These are phyloP conservation scores for Solanum rostratum DNA, from an alignment of 257 asterid species.

Conservation along the genomic window DNA sequence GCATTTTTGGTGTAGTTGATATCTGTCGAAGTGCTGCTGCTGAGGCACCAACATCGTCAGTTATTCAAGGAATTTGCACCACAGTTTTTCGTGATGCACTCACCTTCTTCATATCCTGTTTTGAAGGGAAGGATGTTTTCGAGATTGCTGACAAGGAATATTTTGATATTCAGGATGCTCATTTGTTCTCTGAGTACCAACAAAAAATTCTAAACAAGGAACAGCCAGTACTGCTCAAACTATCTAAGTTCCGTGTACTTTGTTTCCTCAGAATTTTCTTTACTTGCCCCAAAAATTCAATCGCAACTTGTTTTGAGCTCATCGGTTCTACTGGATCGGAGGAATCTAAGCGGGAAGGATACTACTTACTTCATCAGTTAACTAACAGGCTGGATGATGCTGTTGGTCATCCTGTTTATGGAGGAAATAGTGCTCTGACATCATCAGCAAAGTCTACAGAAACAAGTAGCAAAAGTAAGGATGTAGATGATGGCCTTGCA, in stretches of 20 bases:
- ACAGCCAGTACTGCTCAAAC: constrained; percentile 30
- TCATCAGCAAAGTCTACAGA: constrained; percentile 14
- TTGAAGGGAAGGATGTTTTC: constrained; percentile 58
- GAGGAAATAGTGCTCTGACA: constrained; percentile 16
- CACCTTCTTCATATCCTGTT: constrained; percentile 55
- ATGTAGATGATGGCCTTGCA: constrained; percentile 13
- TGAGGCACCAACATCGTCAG: constrained; percentile 44
- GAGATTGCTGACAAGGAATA: constrained; percentile 53
- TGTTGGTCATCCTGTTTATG: constrained; percentile 18
- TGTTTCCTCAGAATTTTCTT: constrained; percentile 56
- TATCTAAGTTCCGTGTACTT: constrained; percentile 55
- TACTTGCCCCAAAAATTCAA: constrained; percentile 49
- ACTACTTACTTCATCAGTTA: constrained; percentile 59
- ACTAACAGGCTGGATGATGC: constrained; percentile 36
- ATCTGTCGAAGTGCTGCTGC: constrained; percentile 57
- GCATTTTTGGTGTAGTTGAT: constrained; percentile 66
- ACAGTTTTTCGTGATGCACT: constrained; percentile 53
- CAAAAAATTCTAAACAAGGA: constrained; percentile 45
- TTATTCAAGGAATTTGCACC: constrained; percentile 43
- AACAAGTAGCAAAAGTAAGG: constrained; percentile 22
- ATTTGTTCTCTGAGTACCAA: constrained; percentile 34
- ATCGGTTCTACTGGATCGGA: constrained; percentile 36
- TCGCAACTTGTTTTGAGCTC: constrained; percentile 70
- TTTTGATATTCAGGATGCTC: constrained; percentile 36
- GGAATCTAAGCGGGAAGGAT: constrained; percentile 40